Evolutionary conservation across 352 stramenopile species (phyloP).

Genomic region (Phytophthora sp.): DNA sequence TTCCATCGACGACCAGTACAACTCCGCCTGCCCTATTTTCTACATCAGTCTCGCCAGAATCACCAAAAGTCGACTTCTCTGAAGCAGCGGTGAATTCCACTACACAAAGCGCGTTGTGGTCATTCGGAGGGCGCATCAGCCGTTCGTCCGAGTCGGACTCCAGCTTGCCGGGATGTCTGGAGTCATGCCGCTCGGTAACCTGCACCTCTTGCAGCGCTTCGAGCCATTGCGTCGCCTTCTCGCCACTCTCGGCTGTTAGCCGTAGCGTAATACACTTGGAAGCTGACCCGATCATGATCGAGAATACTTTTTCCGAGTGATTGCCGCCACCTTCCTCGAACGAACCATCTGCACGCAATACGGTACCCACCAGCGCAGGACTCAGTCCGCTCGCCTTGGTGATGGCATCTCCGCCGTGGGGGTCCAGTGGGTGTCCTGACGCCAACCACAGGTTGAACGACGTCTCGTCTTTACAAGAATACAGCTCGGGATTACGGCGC

Average conservation of each 20-base stretch:
- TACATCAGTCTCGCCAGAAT: conserved; percentile 1
- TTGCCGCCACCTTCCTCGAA: conserved; percentile 40
- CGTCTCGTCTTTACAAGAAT: conserved; percentile 67
- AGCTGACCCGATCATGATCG: conserved; percentile 46
- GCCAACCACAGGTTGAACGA: conserved; percentile 67
- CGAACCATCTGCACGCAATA: conserved; percentile 55
- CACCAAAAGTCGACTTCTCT: conserved; percentile 11
- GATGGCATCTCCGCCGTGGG: conserved; percentile 26
- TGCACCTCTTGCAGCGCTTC: conserved; percentile 66
- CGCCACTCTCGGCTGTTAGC: conserved; percentile 47
- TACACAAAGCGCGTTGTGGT: conserved; percentile 34
- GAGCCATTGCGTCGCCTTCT: conserved; percentile 58
- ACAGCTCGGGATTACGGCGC: conserved; percentile 47
- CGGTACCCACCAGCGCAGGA: conserved; percentile 50
- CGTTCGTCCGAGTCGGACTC: conserved; percentile 30
- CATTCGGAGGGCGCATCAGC: conserved; percentile 36
- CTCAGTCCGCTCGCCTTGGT: conserved; percentile 36
- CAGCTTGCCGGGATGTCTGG: conserved; percentile 9
- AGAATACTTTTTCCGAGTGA: conserved; percentile 50
- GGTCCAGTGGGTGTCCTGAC: conserved; percentile 49
- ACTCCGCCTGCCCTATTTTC: not conserved
- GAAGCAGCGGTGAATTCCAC: conserved; percentile 5
- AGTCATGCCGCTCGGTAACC: conserved; percentile 37
- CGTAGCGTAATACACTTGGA: conserved; percentile 57
- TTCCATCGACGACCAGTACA: conserved; percentile 7